Evolutionary conservation across 257 asterid genomes (phyloP).

Genomic region (Gentiana macrophylla): DNA sequence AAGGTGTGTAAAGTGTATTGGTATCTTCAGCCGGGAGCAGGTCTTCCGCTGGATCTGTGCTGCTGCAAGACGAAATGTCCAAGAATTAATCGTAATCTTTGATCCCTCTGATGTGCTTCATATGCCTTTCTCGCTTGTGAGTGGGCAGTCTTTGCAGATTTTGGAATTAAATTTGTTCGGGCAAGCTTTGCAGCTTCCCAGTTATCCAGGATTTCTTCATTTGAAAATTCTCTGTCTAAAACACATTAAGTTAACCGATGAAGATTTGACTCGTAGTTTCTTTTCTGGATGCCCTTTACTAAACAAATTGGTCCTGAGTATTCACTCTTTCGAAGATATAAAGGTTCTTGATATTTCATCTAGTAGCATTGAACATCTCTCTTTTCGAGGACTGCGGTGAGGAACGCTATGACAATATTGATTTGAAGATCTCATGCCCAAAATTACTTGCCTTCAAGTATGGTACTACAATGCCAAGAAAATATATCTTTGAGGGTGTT

Average conservation of each 20-base stretch:
- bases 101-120: conserved; percentile 1
- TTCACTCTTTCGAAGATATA: not conserved
- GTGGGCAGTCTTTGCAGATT: conserved; percentile 13
- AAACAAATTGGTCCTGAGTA: not conserved
- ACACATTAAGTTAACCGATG: conserved; percentile 1
- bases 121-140: conserved; percentile 9
- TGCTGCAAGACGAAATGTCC: conserved; percentile 9
- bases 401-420: not conserved
- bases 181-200: conserved; percentile 3
- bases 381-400: not conserved
- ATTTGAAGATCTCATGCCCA: conserved; percentile 12
- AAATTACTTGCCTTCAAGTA: conserved; percentile 6
- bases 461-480: conserved; percentile 9
- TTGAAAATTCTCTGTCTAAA: conserved; percentile 4
- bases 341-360: conserved; percentile 11
- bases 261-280: conserved; percentile 6
- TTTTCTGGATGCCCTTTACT: conserved; percentile 6
- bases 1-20: not conserved
- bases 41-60: conserved; percentile 7
- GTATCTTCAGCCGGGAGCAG: not conserved
- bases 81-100: conserved; percentile 5
- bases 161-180: conserved; percentile 2
- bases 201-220: conserved; percentile 1
- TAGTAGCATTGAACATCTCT: not conserved
- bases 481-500: conserved; percentile 5